Base-by-base conservation (phyloP, 2,329 filamentous ascomycete genomes). In the Curvularia verruculosa region DNA sequence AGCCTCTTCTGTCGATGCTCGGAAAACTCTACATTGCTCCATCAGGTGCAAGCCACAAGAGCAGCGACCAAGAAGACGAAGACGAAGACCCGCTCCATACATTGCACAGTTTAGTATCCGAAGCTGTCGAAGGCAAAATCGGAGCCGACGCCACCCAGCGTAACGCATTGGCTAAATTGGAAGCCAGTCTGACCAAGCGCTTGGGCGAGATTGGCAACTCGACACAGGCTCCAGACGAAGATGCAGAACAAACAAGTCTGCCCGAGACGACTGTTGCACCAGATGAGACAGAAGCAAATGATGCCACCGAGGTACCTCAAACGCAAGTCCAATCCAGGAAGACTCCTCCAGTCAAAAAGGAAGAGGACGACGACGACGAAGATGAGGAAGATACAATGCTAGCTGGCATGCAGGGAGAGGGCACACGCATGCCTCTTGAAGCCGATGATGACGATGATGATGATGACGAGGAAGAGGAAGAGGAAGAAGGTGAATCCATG, bases 11-110 rank as follows among this genome's bases (percentile, higher is more conserved):
- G 1, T 59, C 87, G 0, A 85, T 97, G 46, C 83, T 98, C 1
- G 87, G 87, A 63, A 98, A 97, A 77, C 81, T 97, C 1, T 87
- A 93, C 71, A 83, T 98, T 1, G 84, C 91, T 0, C 81, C 88
- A 1, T 87, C 87, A 0, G 59, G 65, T 23, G 61, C 66, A 8
- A 73, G 71, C 26, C 63, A 77, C 2, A 63, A 56, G 15, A 71
- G 73, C 21, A 24, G 72, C 21, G 54, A 63, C 10, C 57, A 66
- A 39, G 39, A 26, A 5, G 36, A 37, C 2, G 58, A 54, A 28
- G 58, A 65, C 29, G 73, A 75, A 26, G 53, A 49, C 8, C 24
- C 44, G 5, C 54, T 75, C 12, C 47, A 54, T 52, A 72, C 72
- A 0, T 65, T 82, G 3, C 79, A 81, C 45, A 78, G 77, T 4